These are phyloP conservation scores for Craterostigma plantagineum DNA, from an alignment of 257 asterid genomes.

Conservation along the genomic window DNA sequence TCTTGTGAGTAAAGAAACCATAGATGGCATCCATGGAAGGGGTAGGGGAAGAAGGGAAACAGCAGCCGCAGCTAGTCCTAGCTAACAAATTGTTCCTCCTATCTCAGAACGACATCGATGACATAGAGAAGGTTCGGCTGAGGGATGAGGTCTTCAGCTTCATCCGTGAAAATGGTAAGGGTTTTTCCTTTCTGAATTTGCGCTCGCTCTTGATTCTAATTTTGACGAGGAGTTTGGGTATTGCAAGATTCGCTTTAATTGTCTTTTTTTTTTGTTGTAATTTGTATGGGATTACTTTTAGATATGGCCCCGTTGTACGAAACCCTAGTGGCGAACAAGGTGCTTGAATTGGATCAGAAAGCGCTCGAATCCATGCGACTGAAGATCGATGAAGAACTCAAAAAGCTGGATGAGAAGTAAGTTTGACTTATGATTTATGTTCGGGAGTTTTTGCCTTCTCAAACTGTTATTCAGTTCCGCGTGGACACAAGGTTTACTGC, in stretches of 20 bases:
- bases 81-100: slow-evolving; percentile 64
- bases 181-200: background rate
- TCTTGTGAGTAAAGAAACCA: background rate
- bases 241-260: background rate
- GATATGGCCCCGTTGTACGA: slow-evolving; percentile 64
- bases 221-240: background rate
- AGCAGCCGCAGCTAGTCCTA: slow-evolving; percentile 69
- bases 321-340: slow-evolving; percentile 41
- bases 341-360: slow-evolving; percentile 38
- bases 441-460: background rate
- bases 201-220: background rate
- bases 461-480: too few species aligned
- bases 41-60: slow-evolving; percentile 71
- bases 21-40: slow-evolving; percentile 32
- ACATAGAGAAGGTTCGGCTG: slow-evolving; percentile 77
- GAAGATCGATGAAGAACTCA: slow-evolving; percentile 37
- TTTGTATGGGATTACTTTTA: slow-evolving; percentile 2
- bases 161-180: slow-evolving; percentile 58
- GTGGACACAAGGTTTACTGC: too few species aligned
- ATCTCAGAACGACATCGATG: slow-evolving; percentile 67
- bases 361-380: slow-evolving; percentile 41
- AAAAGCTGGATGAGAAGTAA: slow-evolving; percentile 52
- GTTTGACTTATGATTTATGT: background rate
- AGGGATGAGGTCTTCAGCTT: slow-evolving; percentile 68
- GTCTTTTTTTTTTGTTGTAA: background rate